Conservation (phyloP, 352 stramenopile genomes). For the Phytophthora idaei region DNA sequence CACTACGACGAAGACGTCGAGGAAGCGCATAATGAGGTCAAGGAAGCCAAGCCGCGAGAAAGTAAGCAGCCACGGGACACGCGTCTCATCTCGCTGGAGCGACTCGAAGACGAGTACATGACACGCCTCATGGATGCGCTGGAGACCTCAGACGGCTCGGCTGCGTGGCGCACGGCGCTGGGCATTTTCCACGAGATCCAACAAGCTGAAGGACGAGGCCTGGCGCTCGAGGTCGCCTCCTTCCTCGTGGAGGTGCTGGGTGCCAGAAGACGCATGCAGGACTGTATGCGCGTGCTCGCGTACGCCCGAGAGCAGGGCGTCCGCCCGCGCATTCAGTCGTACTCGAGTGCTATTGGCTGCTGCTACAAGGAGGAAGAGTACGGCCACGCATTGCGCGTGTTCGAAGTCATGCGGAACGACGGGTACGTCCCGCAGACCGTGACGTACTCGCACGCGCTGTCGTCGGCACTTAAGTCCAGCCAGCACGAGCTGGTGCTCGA, state of each 20-base stretch:
- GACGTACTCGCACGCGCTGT: conserved; percentile 86
- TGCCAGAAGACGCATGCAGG: conserved; percentile 40
- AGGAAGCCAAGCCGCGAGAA: background rate
- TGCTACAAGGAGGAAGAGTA: conserved; percentile 81
- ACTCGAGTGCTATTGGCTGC: conserved; percentile 78
- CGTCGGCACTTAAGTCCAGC: conserved; percentile 73
- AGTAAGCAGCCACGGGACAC: conserved; percentile 17
- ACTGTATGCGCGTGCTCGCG: conserved; percentile 71
- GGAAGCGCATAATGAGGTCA: conserved; percentile 2
- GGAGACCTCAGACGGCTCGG: conserved; percentile 42
- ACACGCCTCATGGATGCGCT: conserved; percentile 31
- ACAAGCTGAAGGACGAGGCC: conserved; percentile 30
- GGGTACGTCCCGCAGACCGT: conserved; percentile 79
- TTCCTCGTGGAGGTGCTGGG: conserved; percentile 71
- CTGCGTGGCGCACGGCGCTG: conserved; percentile 44
- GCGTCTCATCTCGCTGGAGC: conserved; percentile 17
- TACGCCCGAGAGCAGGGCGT: conserved; percentile 70
- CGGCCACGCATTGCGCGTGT: conserved; percentile 76
- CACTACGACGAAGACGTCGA: conserved; percentile 17
- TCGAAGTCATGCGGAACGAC: conserved; percentile 89
- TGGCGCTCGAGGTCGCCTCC: conserved; percentile 56
- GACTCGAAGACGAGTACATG: conserved; percentile 36
- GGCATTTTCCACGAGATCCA: conserved; percentile 65
- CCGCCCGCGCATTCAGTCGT: conserved; percentile 82
- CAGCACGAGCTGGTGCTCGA: conserved; percentile 88